A percentile compares a stretch with the other conserved stretches of the same genome.
phyloP scores from a whole-genome alignment of 345 rosid species.

The Eucalyptus sp. region DNA sequence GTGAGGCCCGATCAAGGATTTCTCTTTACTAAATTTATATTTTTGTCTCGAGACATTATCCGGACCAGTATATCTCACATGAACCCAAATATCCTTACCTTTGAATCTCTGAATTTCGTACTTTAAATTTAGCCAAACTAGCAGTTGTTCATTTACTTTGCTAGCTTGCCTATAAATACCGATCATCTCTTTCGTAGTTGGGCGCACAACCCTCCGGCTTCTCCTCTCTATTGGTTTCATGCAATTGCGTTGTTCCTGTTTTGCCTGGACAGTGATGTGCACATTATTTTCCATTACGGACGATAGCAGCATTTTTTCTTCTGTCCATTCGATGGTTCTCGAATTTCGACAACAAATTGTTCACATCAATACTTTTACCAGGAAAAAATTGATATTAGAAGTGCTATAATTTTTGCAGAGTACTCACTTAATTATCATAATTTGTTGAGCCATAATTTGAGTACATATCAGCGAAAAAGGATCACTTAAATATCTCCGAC shows the following conservation, averaged over 20 bases:
- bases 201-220: background rate
- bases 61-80: background rate
- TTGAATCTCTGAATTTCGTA: background rate
- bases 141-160: background rate
- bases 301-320: background rate
- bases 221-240: background rate
- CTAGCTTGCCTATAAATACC: too few relatives aligned
- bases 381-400: too few relatives aligned
- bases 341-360: background rate
- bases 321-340: background rate
- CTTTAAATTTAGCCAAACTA: background rate
- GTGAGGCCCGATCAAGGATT: background rate
- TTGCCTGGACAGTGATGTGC: too few relatives aligned
- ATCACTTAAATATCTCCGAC: accelerated
- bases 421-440: background rate
- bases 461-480: accelerated
- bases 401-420: background rate
- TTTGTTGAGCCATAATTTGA: accelerated
- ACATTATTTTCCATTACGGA: background rate
- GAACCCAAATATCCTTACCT: too few relatives aligned
- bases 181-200: too few relatives aligned
- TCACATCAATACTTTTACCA: background rate
- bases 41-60: background rate
- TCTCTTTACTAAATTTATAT: background rate
- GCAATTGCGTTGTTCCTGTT: background rate